Base-by-base conservation (phyloP, 148 eudicot species). In the Silene uniflora region DNA sequence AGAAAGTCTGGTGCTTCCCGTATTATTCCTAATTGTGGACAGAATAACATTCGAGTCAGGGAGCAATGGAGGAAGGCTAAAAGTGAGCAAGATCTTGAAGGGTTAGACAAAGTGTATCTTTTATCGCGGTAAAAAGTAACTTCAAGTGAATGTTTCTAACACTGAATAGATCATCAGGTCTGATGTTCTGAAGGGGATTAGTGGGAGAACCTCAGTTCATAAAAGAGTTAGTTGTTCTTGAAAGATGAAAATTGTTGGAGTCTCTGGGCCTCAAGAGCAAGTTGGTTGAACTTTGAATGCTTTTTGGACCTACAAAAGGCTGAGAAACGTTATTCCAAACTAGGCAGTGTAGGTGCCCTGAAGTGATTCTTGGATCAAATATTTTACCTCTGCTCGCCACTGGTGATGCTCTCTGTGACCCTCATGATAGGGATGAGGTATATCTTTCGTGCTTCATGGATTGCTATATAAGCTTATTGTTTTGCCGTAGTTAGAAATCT, bases 261-360 rank as follows among this genome's bases (percentile, higher is more conserved):
- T 89, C 85, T 74, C 86, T 85, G 73, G 97, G 91, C 64, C 79
- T 89, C 32, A 87, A 86, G 69, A 88, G 98, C 88, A 94, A 94
- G 77, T 75, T 94, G 80, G 98, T 94, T 56, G 98, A 94, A 83
- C 91, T 94, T 80, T 97, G 98, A 67, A 91, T 86, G 98, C 97
- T 67, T 91, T 97, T 76, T 94, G 98, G 98, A 91, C 98, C 1
- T 90, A 94, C 83, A 91, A 91, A 73, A 97, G 90, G 78, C 90
- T 91, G 77, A 90, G 97, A 63, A 90, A 86, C 79, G 97, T 90
- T 80, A 91, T 94, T 52, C 98, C 98, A 94, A 76, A 94, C 98
- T 22, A 86, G 98, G 81, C 98, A 94, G 60, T 94, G 91, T 75
- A 89, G 98, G 77, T 91, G 95, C 81, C 98, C 97, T 17, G 98